Base-by-base conservation (phyloP, 2,329 filamentous ascomycete species). In the Fusarium albidum region DNA sequence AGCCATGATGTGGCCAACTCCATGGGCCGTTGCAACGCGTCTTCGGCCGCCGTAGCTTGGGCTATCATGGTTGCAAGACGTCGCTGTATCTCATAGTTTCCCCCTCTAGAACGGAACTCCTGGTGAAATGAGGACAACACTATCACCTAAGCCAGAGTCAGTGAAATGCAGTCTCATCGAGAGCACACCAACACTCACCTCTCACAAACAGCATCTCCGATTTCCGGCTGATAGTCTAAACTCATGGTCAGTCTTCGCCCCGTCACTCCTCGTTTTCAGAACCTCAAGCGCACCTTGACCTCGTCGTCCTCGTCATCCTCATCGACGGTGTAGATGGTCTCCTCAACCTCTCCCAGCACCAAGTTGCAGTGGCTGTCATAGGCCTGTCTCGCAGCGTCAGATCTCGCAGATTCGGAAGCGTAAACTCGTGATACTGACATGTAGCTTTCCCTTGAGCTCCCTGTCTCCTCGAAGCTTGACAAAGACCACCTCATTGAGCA, bases 361-460 rank as follows among this genome's bases (percentile, higher is more conserved):
- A 99, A 77, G 71, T 99, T 99, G 83, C 96, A 99, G 75, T 99
- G 95, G 69, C 92, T 96, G 72, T 99, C 95, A 73, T 99, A 99
- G 49, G 95, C 95, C 95, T 99, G 53, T 25, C 33, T 14, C n/a
- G 28, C 39, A 10, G 21, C 13, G 5, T 63, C 10, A 68, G 64
- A 40, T 26, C 2, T 3, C 3, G 3, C 9, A 21, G 25, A 47
- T 31, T 12, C 18, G 15, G 9, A 47, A 21, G 21, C 21, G 27
- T 33, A 44, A 40, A 15, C 46, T 27, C 9, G 15, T 9, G 6
- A 5, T 5, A 57, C 88, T 70, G 78, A 98, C 95, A 76, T 99
- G 95, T 70, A 99, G 83, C 70, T 94, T 88, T 61, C 95, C 95
- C 77, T 96, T 95, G 63, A 99, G 82, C 79, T 99, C 95, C 62